Evolutionary conservation across 176 grass and related monocot genomes (phyloP).

Genomic region (Puya raimondii): DNA sequence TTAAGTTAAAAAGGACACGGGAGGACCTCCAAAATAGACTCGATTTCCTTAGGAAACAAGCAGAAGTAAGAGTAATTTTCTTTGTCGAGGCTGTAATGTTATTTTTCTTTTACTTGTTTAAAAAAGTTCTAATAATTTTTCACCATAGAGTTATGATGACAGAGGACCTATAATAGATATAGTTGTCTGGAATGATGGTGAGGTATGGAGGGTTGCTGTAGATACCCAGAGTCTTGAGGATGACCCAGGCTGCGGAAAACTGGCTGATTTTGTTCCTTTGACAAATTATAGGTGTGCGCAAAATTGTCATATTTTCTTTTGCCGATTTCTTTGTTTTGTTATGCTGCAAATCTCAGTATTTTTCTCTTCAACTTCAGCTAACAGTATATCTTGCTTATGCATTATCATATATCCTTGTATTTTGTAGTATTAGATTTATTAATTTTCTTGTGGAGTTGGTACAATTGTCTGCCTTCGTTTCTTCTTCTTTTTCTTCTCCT

Average conservation of each 20-base stretch:
- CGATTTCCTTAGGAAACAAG: constrained; percentile 75
- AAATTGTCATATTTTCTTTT: constrained; percentile 14
- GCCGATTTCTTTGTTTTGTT: neutral
- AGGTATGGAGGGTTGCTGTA: constrained; percentile 93
- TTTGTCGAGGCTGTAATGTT: neutral
- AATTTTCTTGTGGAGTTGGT: too few relatives aligned
- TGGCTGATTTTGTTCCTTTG: constrained; percentile 89
- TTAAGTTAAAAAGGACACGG: constrained; percentile 50
- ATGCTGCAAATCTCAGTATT: neutral
- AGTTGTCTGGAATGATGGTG: constrained; percentile 93
- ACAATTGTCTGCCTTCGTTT: too few relatives aligned
- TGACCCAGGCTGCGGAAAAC: constrained; percentile 49
- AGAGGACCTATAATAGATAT: constrained; percentile 82
- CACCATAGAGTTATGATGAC: constrained; percentile 77
- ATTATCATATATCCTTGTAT: too few relatives aligned
- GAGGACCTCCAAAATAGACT: constrained; percentile 85
- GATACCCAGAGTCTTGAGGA: constrained; percentile 77
- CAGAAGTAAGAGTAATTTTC: constrained; percentile 61
- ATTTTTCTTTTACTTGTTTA: neutral
- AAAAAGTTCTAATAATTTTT: constrained; percentile 18
- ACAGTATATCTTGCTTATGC: too few relatives aligned
- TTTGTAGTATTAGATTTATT: too few relatives aligned
- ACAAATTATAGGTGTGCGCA: constrained; percentile 74
- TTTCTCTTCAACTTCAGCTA: neutral
- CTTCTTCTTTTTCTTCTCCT: too few relatives aligned